Evolutionary conservation across 768 basidiomycete genomes (phyloP).

Genomic region (Boletus rubescentipes): DNA sequence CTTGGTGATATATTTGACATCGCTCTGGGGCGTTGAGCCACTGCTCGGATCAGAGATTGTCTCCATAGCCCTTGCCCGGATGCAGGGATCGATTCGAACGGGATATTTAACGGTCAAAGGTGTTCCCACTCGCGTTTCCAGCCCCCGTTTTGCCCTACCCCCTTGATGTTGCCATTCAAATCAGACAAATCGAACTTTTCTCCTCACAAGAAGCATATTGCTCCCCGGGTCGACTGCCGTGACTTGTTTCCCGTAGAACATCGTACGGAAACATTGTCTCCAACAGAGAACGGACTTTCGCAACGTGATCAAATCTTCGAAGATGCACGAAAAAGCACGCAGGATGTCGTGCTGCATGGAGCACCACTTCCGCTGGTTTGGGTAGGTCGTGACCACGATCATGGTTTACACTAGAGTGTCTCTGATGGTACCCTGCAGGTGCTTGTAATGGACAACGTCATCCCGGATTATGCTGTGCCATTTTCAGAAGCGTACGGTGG

Average conservation of each 20-base stretch:
- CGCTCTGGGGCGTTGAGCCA: not conserved
- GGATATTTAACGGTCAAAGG: constrained; percentile 4
- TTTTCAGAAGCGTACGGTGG: constrained; percentile 27
- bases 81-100: not conserved
- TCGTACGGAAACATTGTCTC: not conserved
- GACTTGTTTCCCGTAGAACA: constrained; percentile 13
- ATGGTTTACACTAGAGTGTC: too few relatives aligned
- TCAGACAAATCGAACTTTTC: constrained; percentile 13
- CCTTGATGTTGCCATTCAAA: constrained; percentile 15
- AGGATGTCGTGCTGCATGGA: constrained; percentile 15
- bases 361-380: constrained; percentile 28
- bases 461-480: constrained; percentile 30
- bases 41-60: not conserved
- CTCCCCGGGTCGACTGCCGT: constrained; percentile 23
- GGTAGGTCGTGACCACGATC: constrained; percentile 13
- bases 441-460: constrained; percentile 26
- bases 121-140: not conserved
- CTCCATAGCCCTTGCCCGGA: not conserved
- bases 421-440: constrained; percentile 12
- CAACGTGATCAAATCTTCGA: constrained; percentile 6
- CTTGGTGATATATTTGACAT: too few relatives aligned
- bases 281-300: not conserved
- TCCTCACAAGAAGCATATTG: constrained; percentile 16
- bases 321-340: constrained; percentile 7
- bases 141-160: constrained; percentile 4